A percentile compares a stretch with the other conserved stretches of the same genome.
Conservation (phyloP, 768 basidiomycete species). For the Termitomyces sp. region DNA sequence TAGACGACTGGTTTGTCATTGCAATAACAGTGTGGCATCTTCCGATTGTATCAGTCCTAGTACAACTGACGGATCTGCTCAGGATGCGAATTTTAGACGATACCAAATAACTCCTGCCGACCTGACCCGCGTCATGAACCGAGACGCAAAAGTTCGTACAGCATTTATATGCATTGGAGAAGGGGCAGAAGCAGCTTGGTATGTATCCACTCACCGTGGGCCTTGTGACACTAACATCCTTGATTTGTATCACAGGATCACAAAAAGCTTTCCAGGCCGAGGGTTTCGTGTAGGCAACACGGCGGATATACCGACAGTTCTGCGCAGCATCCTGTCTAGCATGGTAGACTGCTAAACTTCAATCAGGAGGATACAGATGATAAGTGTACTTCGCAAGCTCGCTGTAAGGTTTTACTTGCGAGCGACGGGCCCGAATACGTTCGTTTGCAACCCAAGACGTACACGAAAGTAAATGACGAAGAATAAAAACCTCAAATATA, state of each 20-base stretch:
- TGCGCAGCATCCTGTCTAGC: constrained; percentile 54
- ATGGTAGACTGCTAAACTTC: constrained; percentile 38
- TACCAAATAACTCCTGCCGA: constrained; percentile 59
- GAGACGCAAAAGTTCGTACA: constrained; percentile 59
- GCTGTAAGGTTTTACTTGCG: not conserved
- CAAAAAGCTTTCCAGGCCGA: constrained; percentile 53
- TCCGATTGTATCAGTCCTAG: not conserved
- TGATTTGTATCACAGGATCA: constrained; percentile 37
- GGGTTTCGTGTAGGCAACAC: constrained; percentile 57
- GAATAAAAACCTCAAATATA: not conserved
- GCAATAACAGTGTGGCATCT: constrained; percentile 43
- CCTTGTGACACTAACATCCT: not conserved
- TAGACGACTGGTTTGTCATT: constrained; percentile 70
- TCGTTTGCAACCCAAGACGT: not conserved
- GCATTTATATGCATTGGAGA: constrained; percentile 67
- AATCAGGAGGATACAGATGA: not conserved
- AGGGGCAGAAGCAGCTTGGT: constrained; percentile 62
- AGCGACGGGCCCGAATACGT: not conserved
- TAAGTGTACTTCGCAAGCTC: not conserved
- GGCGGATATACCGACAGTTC: constrained; percentile 56
- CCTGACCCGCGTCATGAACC: constrained; percentile 49
- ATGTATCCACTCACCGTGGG: constrained; percentile 5
- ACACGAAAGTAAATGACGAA: not conserved
- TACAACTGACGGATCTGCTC: not conserved
- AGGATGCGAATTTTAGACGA: constrained; percentile 63